These are phyloP conservation scores for Sporothrix pseudoabietina DNA, from an alignment of 2,329 filamentous ascomycete species.

Conservation along the genomic window DNA sequence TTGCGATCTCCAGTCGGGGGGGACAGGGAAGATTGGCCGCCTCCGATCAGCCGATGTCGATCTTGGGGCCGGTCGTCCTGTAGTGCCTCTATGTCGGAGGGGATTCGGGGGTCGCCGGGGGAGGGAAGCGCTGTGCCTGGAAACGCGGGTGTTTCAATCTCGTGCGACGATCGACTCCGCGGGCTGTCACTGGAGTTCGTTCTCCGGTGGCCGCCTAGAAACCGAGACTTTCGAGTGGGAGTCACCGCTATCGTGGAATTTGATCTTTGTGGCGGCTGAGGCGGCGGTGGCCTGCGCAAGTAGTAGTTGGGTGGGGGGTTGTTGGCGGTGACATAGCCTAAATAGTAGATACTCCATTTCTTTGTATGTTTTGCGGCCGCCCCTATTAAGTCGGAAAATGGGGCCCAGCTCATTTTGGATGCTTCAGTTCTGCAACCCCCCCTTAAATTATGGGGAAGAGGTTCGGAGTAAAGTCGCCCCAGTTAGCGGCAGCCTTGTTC, in stretches of 20 bases:
- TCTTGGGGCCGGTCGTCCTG: background rate
- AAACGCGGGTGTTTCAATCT: background rate
- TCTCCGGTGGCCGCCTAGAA: slow-evolving; percentile 27
- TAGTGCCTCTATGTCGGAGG: background rate
- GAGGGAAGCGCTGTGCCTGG: background rate
- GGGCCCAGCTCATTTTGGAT: background rate
- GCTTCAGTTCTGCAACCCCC: slow-evolving; percentile 22
- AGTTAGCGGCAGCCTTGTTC: slow-evolving; percentile 26
- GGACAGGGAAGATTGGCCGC: background rate
- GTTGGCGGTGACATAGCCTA: slow-evolving; percentile 33
- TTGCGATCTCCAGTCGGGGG: slow-evolving; percentile 33
- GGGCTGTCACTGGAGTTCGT: slow-evolving; percentile 31
- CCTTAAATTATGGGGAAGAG: slow-evolving; percentile 27
- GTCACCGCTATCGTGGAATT: slow-evolving; percentile 26
- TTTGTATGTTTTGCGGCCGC: slow-evolving; percentile 1
- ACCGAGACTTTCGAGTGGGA: slow-evolving; percentile 23
- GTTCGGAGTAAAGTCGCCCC: background rate
- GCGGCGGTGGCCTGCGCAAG: slow-evolving; percentile 24
- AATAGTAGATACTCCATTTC: slow-evolving; percentile 35
- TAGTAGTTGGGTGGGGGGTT: slow-evolving; percentile 30
- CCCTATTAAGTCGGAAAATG: slow-evolving; percentile 4
- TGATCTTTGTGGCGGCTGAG: slow-evolving; percentile 26
- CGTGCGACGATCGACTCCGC: slow-evolving; percentile 27
- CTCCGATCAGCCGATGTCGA: slow-evolving; percentile 5
- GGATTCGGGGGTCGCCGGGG: background rate